phyloP scores from a whole-genome alignment of 768 basidiomycete species.

The Mycena albidolilacea region DNA sequence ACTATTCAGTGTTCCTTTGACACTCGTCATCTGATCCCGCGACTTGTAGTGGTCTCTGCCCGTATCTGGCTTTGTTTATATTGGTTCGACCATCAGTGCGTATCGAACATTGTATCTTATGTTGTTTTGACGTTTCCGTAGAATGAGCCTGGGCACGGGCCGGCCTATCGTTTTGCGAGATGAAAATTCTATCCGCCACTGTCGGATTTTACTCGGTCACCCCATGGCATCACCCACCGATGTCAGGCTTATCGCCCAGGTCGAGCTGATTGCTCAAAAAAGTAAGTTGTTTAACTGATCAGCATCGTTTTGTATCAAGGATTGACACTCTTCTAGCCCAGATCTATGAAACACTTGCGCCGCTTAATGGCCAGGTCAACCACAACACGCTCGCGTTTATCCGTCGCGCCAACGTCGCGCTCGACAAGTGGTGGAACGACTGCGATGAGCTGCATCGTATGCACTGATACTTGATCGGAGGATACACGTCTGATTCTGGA shows the following conservation, averaged over 20 bases:
- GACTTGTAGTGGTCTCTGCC: conserved; percentile 82
- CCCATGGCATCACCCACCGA: conserved; percentile 93
- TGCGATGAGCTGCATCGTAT: conserved; percentile 88
- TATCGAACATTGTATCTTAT: conserved; percentile 34
- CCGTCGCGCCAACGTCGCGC: conserved; percentile 85
- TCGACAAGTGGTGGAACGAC: conserved; percentile 94
- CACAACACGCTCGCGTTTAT: conserved; percentile 90
- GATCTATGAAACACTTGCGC: conserved; percentile 91
- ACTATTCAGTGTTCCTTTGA: conserved; percentile 39
- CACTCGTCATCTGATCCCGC: conserved; percentile 27
- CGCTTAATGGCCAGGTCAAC: conserved; percentile 89
- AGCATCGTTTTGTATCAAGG: neutral
- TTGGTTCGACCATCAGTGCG: conserved; percentile 96
- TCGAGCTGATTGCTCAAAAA: conserved; percentile 93
- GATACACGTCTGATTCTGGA: conserved; percentile 22
- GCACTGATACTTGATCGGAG: conserved; percentile 39
- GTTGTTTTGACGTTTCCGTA: conserved; percentile 47
- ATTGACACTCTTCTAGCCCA: conserved; percentile 70
- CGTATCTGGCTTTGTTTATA: conserved; percentile 96
- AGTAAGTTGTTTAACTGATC: conserved; percentile 62
- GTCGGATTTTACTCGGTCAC: conserved; percentile 84
- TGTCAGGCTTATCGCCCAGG: conserved; percentile 87
- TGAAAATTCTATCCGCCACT: conserved; percentile 89
- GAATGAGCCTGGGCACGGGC: conserved; percentile 93
- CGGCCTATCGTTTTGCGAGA: conserved; percentile 92